A percentile compares a stretch with the other conserved stretches of the same genome.
These are phyloP conservation scores for Thalassiosira profunda DNA, from an alignment of 108 stramenopile genomes.

Conservation along the genomic window DNA sequence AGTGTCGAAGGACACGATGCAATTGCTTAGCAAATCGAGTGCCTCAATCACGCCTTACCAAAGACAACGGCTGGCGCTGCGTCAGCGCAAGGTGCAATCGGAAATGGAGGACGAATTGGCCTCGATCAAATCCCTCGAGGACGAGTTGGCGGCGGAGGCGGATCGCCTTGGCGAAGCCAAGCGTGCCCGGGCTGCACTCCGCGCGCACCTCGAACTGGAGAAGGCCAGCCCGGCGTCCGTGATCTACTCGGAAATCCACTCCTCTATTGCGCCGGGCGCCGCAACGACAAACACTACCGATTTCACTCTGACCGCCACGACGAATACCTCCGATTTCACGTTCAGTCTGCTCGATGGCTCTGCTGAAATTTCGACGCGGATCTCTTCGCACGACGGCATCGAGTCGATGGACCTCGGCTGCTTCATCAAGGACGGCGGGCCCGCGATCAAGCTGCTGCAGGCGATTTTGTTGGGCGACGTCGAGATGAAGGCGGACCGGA, in stretches of 20 bases:
- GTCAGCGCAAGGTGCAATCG: not conserved
- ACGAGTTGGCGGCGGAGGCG: constrained; percentile 23
- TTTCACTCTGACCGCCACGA: constrained; percentile 2
- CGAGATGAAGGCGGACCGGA: not conserved
- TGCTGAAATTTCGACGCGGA: constrained; percentile 37
- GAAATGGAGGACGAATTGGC: constrained; percentile 3
- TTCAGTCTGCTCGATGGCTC: constrained; percentile 33
- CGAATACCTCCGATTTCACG: constrained; percentile 21
- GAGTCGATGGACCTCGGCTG: constrained; percentile 16
- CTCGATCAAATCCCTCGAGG: constrained; percentile 27
- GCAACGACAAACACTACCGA: too few relatives aligned
- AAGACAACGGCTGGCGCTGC: not conserved
- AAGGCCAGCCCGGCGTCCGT: constrained; percentile 14
- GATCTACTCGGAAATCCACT: constrained; percentile 18
- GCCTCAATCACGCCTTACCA: too few relatives aligned
- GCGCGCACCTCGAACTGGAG: constrained; percentile 27
- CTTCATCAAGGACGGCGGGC: constrained; percentile 39
- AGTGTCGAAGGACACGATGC: not conserved
- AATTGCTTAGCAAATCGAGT: not conserved
- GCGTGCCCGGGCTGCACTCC: constrained; percentile 15
- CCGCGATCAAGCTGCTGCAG: constrained; percentile 34
- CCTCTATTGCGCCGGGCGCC: not conserved
- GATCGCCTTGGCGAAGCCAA: constrained; percentile 16
- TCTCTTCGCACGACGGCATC: constrained; percentile 7
- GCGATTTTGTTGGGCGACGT: constrained; percentile 29